Evolutionary conservation across 257 asterid species (phyloP).

Genomic region (Verbena officinalis): DNA sequence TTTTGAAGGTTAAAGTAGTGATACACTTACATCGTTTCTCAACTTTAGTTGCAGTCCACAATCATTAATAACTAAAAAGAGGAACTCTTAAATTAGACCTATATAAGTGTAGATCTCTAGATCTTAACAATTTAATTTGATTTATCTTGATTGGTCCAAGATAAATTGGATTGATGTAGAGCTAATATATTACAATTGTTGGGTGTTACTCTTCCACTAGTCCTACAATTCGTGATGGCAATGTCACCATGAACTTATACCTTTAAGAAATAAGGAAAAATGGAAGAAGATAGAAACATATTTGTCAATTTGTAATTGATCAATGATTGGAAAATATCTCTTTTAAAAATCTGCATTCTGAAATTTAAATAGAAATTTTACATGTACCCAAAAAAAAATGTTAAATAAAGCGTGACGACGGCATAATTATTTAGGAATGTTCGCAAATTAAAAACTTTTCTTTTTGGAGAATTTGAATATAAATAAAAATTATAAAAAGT

Average conservation of each 20-base stretch:
- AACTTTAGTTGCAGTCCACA: slow-evolving; percentile 29
- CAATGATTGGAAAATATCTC: no score
- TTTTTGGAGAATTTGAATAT: no score
- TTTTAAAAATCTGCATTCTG: no score
- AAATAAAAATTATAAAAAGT: no score
- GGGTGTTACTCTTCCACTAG: slow-evolving; percentile 20
- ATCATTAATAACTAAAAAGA: not conserved
- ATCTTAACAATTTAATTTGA: not conserved
- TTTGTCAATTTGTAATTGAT: no score
- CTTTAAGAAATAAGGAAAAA: not conserved
- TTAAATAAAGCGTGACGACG: no score
- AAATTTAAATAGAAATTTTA: no score
- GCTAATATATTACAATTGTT: slow-evolving; percentile 21
- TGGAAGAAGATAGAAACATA: no score
- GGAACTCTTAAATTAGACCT: slow-evolving; percentile 5
- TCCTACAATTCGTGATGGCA: slow-evolving; percentile 7
- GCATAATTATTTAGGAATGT: no score
- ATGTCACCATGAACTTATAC: not conserved
- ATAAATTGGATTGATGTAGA: slow-evolving; percentile 24
- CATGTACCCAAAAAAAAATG: no score
- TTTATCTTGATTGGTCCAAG: slow-evolving; percentile 20
- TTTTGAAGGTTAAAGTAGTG: no score
- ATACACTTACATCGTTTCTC: slow-evolving; percentile 1
- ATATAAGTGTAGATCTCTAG: not conserved
- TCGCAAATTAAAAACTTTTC: no score